These are phyloP conservation scores for Trichoderma endophyticum DNA, from an alignment of 2,329 filamentous ascomycete genomes.

Conservation along the genomic window DNA sequence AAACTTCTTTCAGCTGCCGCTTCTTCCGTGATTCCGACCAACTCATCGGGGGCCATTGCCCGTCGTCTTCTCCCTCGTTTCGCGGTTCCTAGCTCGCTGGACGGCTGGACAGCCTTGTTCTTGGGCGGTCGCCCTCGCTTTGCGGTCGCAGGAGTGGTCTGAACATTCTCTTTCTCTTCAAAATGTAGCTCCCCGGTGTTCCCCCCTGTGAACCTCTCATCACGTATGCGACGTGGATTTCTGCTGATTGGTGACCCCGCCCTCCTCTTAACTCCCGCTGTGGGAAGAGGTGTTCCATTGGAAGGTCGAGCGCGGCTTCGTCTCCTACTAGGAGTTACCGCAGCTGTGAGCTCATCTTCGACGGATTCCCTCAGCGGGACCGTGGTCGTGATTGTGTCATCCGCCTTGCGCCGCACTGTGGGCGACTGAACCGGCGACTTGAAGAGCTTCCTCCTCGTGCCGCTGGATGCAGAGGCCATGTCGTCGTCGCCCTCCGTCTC, in stretches of 20 bases:
- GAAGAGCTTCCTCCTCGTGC: slow-evolving; percentile 42
- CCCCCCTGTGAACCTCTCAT: slow-evolving; percentile 26
- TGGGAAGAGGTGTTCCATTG: slow-evolving; percentile 51
- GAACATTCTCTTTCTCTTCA: slow-evolving; percentile 23
- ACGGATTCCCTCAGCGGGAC: slow-evolving; percentile 48
- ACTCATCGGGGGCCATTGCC: slow-evolving; percentile 28
- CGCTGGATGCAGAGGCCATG: slow-evolving; percentile 29
- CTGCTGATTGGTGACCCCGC: slow-evolving; percentile 44
- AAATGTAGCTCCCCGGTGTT: slow-evolving; percentile 28
- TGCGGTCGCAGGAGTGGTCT: slow-evolving; percentile 33
- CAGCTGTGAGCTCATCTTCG: slow-evolving; percentile 33
- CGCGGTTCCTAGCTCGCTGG: slow-evolving; percentile 25
- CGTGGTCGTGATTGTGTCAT: slow-evolving; percentile 47
- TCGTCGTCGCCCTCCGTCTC: slow-evolving; percentile 33
- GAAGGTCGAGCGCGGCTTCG: slow-evolving; percentile 48
- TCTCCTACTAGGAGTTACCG: slow-evolving; percentile 38
- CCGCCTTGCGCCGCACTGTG: slow-evolving; percentile 32
- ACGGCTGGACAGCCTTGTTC: slow-evolving; percentile 26
- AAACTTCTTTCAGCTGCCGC: slow-evolving; percentile 21
- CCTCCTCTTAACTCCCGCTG: slow-evolving; percentile 43
- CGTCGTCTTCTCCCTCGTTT: slow-evolving; percentile 24
- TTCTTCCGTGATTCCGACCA: slow-evolving; percentile 27
- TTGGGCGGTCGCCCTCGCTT: slow-evolving; percentile 33
- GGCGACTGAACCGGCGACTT: slow-evolving; percentile 42
- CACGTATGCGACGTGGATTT: slow-evolving; percentile 35